Conservation (phyloP, 768 basidiomycete genomes). For the Podaxis mareebaensis region DNA sequence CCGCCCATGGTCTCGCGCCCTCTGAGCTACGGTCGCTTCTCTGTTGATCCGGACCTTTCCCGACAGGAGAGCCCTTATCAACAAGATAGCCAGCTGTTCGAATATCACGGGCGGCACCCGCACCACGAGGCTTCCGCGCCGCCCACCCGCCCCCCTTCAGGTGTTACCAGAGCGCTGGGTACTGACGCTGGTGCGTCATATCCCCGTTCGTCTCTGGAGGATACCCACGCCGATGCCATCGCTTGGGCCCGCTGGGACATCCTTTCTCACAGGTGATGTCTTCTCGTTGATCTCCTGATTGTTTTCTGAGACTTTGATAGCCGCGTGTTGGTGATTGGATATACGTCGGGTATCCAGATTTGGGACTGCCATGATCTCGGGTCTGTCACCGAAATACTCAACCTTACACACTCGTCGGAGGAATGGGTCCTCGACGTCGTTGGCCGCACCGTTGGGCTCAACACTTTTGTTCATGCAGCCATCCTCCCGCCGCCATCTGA, state of each 20-base stretch:
- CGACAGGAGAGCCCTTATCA: constrained; percentile 1
- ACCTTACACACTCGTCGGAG: constrained; percentile 32
- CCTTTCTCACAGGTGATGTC: constrained; percentile 3
- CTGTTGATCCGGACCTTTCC: constrained; percentile 11
- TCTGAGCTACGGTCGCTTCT: constrained; percentile 8
- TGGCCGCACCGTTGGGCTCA: background rate
- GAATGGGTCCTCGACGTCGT: constrained; percentile 18
- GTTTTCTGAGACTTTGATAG: background rate
- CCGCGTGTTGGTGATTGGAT: constrained; percentile 34
- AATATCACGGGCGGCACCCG: background rate
- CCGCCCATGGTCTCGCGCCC: constrained; percentile 45
- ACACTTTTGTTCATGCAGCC: constrained; percentile 34
- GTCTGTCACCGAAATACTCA: constrained; percentile 47
- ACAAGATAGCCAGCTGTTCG: background rate
- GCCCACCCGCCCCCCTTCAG: background rate
- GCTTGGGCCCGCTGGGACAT: constrained; percentile 11
- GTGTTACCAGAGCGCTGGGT: background rate
- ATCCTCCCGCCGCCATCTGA: constrained; percentile 35
- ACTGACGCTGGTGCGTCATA: background rate
- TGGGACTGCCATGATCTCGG: constrained; percentile 63
- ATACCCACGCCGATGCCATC: constrained; percentile 2
- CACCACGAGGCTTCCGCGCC: background rate
- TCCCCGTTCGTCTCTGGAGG: constrained; percentile 1
- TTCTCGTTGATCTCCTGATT: background rate
- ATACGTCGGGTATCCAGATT: constrained; percentile 51